Evolutionary conservation across 2,329 filamentous ascomycete species (phyloP).

Genomic region (Xylariaceae sp.): DNA sequence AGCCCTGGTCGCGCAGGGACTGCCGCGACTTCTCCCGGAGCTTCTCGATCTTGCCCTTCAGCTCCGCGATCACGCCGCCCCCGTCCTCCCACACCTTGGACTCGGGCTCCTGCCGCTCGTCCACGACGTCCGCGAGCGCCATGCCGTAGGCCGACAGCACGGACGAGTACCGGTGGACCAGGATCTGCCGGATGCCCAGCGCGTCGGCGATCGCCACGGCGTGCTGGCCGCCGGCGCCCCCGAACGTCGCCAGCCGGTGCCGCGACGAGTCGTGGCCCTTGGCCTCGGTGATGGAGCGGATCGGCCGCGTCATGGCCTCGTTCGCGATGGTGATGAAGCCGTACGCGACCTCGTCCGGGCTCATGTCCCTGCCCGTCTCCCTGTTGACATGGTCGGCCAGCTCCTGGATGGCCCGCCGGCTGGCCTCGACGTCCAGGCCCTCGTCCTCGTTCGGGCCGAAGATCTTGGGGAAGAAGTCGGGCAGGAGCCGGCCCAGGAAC

Average conservation of each 20-base stretch:
- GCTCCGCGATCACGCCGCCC: constrained; percentile 49
- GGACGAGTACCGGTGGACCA: constrained; percentile 81
- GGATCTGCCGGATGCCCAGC: constrained; percentile 75
- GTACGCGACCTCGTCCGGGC: constrained; percentile 75
- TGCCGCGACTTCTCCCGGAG: constrained; percentile 67
- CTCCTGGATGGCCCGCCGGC: constrained; percentile 65
- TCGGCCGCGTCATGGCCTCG: constrained; percentile 85
- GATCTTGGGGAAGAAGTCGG: constrained; percentile 91
- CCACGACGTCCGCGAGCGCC: constrained; percentile 87
- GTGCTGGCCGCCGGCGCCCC: constrained; percentile 85
- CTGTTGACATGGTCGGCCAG: constrained; percentile 70
- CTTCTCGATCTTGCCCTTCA: constrained; percentile 68
- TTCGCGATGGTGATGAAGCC: constrained; percentile 88
- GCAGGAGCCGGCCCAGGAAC: constrained; percentile 73
- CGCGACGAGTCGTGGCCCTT: constrained; percentile 87
- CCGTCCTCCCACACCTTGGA: constrained; percentile 54
- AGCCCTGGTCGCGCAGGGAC: constrained; percentile 69
- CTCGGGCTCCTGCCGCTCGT: constrained; percentile 77
- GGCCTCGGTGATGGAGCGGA: constrained; percentile 83
- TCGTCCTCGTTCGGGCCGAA: constrained; percentile 86
- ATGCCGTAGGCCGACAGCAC: constrained; percentile 88
- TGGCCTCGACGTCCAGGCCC: constrained; percentile 68
- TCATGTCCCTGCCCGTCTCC: constrained; percentile 66
- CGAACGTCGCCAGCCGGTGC: constrained; percentile 86
- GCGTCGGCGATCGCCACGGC: constrained; percentile 85